Conservation (phyloP, 148 eudicot species). For the Pharnaceum exiguum region DNA sequence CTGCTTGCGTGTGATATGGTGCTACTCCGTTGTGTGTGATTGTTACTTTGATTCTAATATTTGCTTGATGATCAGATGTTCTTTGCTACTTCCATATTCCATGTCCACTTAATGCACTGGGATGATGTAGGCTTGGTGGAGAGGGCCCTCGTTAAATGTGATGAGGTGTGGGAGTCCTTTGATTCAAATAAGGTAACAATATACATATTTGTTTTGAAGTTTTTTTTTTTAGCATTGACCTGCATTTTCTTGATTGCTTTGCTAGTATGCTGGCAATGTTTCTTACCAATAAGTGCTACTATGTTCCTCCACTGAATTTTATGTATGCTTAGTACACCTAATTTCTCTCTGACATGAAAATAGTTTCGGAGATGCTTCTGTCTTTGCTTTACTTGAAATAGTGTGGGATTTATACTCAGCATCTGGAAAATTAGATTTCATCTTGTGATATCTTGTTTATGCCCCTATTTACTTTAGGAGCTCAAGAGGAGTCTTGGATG, state of each 20-base stretch:
- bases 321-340: too few species aligned
- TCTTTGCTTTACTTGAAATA: too few species aligned
- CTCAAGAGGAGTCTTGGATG: too few species aligned
- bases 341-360: too few species aligned
- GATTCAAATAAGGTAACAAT: slow-evolving; percentile 69
- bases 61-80: slow-evolving; percentile 63
- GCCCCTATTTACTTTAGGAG: too few species aligned
- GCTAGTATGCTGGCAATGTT: not conserved
- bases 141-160: slow-evolving; percentile 65
- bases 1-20: not conserved
- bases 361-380: too few species aligned
- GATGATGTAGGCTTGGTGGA: slow-evolving; percentile 63
- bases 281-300: too few species aligned
- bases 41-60: slow-evolving; percentile 3
- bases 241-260: slow-evolving; percentile 1
- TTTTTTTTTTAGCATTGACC: slow-evolving; percentile 1
- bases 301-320: not conserved
- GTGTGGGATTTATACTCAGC: too few species aligned
- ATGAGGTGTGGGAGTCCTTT: slow-evolving; percentile 73
- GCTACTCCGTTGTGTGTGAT: not conserved
- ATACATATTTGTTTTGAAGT: too few species aligned
- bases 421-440: too few species aligned
- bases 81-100: slow-evolving; percentile 86
- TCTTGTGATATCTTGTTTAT: too few species aligned
- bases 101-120: slow-evolving; percentile 93